Conservation (phyloP, 2,329 filamentous ascomycete genomes). For the Penicillium capsulatum region DNA sequence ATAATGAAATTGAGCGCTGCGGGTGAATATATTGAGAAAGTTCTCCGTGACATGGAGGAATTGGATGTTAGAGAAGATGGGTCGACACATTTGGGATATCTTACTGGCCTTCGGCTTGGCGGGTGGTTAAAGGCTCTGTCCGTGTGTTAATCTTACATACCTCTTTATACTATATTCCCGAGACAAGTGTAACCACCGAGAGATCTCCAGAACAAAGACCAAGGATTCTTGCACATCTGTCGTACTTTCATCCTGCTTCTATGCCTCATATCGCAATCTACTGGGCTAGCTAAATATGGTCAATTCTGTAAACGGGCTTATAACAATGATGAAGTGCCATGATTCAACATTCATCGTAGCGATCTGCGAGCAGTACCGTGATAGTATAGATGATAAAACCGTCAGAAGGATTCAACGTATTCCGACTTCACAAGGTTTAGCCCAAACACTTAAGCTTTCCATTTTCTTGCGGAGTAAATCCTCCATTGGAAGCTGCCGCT, state of each 20-base stretch:
- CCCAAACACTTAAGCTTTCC: slow-evolving; percentile 2
- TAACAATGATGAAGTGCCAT: background rate
- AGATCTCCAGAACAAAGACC: background rate
- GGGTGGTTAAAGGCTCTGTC: background rate
- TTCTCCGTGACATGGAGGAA: slow-evolving; percentile 23
- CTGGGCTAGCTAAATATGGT: background rate
- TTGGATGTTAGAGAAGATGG: slow-evolving; percentile 7
- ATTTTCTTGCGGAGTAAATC: slow-evolving; percentile 1
- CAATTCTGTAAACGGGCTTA: background rate
- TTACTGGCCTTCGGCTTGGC: background rate
- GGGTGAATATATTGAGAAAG: slow-evolving; percentile 20
- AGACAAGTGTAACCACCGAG: no score
- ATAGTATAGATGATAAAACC: slow-evolving; percentile 1
- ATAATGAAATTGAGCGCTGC: slow-evolving; percentile 26
- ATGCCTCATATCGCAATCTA: background rate
- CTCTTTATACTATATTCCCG: no score
- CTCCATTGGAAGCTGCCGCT: slow-evolving; percentile 3
- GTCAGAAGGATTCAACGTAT: slow-evolving; percentile 1
- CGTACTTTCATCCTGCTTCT: background rate
- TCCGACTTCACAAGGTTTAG: slow-evolving; percentile 1
- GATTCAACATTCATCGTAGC: background rate
- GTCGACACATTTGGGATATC: slow-evolving; percentile 10
- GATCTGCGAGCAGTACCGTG: background rate
- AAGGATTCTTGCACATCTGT: background rate
- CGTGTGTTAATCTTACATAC: background rate